Percentiles rank a stretch among this genome's conserved stretches.
phyloP scores from a whole-genome alignment of 2,329 filamentous ascomycete genomes.

The Ceratocystis destructans region DNA sequence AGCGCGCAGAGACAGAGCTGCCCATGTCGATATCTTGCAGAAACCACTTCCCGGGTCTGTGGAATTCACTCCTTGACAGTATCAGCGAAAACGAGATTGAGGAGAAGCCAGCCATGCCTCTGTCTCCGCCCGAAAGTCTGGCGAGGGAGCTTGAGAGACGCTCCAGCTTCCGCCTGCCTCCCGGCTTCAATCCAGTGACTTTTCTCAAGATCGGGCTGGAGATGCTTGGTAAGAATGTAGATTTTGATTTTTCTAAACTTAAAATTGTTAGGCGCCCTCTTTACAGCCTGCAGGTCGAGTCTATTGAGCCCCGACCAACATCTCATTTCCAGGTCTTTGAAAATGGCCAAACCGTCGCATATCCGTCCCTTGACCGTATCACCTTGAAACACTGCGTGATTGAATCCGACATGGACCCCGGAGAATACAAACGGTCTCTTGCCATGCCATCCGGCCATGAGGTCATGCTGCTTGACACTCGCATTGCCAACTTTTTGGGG shows the following conservation, averaged over 20 bases:
- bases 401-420: constrained; percentile 35
- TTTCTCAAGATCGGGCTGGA: constrained; percentile 11
- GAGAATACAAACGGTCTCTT: constrained; percentile 13
- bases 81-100: neutral
- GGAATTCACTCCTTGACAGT: constrained; percentile 56
- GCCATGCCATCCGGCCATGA: constrained; percentile 18
- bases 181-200: neutral
- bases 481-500: constrained; percentile 38
- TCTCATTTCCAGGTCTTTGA: neutral
- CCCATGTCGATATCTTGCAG: constrained; percentile 41
- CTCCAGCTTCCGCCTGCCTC: neutral
- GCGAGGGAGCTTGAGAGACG: neutral
- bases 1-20: constrained; percentile 52
- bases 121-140: neutral
- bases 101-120: neutral
- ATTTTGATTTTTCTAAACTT: neutral
- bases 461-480: constrained; percentile 54
- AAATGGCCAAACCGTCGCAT: neutral
- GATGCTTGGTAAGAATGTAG: neutral
- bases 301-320: constrained; percentile 6
- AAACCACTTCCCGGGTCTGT: constrained; percentile 53
- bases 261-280: neutral
- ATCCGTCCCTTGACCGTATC: constrained; percentile 7
- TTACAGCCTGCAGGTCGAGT: neutral
- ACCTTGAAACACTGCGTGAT: constrained; percentile 28